These are phyloP conservation scores for Pugionium dolabratum DNA, from an alignment of 345 rosid genomes.

Conservation along the genomic window DNA sequence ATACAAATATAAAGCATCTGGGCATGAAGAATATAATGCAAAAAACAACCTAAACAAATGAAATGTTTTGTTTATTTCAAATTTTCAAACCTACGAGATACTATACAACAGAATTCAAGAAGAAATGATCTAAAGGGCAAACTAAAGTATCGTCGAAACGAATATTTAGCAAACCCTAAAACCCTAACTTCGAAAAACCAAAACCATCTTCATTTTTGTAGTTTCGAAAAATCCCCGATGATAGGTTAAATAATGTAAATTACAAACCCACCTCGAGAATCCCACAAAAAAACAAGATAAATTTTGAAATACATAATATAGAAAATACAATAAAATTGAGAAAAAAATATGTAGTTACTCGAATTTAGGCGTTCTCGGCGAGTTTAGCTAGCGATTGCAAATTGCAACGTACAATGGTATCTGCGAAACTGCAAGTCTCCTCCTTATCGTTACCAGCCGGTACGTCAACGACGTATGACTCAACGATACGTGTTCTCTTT, in stretches of 20 bases:
- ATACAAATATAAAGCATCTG: slow-evolving; percentile 10
- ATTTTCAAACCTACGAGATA: slow-evolving; percentile 27
- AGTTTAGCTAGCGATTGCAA: no score
- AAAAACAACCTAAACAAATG: not conserved
- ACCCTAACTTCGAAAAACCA: slow-evolving; percentile 42
- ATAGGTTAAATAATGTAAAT: slow-evolving; percentile 19
- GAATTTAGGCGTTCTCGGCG: slow-evolving; percentile 36
- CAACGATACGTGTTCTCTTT: not conserved
- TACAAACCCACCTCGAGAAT: slow-evolving; percentile 31
- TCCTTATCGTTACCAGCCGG: no score
- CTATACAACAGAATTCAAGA: slow-evolving; percentile 38
- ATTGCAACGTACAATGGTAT: no score
- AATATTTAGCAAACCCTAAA: slow-evolving; percentile 33
- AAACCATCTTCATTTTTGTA: slow-evolving; percentile 9
- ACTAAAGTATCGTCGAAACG: slow-evolving; percentile 24
- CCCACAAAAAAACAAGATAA: slow-evolving; percentile 5
- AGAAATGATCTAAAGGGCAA: slow-evolving; percentile 29
- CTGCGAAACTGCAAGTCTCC: no score
- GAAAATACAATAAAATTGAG: not conserved
- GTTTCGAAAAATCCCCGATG: slow-evolving; percentile 34
- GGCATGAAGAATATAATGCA: not conserved
- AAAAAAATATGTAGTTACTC: slow-evolving; percentile 7
- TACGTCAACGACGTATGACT: no score
- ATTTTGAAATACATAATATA: slow-evolving; percentile 5
- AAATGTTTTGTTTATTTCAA: slow-evolving; percentile 21